phyloP scores from a whole-genome alignment of 1,139 yeast genomes.

The Yamadazyma taylorii region DNA sequence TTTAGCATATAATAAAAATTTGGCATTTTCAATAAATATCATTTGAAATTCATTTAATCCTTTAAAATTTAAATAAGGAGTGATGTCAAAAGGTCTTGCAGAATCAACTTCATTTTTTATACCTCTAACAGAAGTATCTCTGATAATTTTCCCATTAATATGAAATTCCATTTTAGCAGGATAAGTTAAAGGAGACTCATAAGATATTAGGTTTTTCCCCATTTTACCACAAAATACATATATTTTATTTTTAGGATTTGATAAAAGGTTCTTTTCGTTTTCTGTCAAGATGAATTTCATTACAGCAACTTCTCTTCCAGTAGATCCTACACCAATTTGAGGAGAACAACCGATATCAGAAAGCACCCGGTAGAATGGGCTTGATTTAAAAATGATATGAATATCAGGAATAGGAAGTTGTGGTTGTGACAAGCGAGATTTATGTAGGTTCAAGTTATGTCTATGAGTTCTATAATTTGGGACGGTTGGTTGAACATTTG shows the following conservation, averaged over 20 bases:
- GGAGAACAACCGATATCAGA: constrained; percentile 49
- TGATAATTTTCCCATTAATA: constrained; percentile 46
- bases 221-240: constrained; percentile 50
- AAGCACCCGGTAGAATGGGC: constrained; percentile 53
- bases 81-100: constrained; percentile 65
- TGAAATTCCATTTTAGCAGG: constrained; percentile 60
- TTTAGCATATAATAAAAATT: constrained; percentile 50
- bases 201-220: constrained; percentile 22
- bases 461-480: constrained; percentile 8
- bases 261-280: constrained; percentile 3
- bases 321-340: constrained; percentile 18
- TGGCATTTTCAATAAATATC: constrained; percentile 52
- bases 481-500: no score
- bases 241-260: constrained; percentile 21
- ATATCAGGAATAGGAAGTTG: constrained; percentile 26
- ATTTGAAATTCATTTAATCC: constrained; percentile 44
- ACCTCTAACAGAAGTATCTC: constrained; percentile 49
- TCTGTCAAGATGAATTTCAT: constrained; percentile 40
- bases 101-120: constrained; percentile 63
- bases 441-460: constrained; percentile 5
- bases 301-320: constrained; percentile 38
- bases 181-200: constrained; percentile 48
- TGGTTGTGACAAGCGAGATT: background rate
- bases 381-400: constrained; percentile 45
- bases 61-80: constrained; percentile 37